These are phyloP conservation scores for Amphicarpaea edgeworthii DNA, from an alignment of 306 rosid genomes.

Conservation along the genomic window DNA sequence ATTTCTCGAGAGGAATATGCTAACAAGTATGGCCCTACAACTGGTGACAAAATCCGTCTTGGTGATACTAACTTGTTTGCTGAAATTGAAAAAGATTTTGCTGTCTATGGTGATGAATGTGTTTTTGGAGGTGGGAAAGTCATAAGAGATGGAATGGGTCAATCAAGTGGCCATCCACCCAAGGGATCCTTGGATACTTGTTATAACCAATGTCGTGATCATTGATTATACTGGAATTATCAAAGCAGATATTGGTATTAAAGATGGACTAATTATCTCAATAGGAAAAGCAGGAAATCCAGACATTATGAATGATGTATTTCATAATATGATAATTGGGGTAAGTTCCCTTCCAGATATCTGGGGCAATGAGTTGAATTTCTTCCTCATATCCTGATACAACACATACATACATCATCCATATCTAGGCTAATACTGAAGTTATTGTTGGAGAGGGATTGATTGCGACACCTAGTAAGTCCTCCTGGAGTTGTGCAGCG, in stretches of 20 bases:
- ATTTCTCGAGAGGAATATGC: slow-evolving; percentile 71
- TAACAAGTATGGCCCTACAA: slow-evolving; percentile 78
- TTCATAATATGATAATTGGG: slow-evolving; percentile 60
- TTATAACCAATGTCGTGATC: slow-evolving; percentile 75
- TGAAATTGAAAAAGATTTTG: slow-evolving; percentile 73
- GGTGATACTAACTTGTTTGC: slow-evolving; percentile 81
- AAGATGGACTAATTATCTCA: slow-evolving; percentile 58
- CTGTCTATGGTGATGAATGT: slow-evolving; percentile 79
- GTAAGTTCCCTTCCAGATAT: slow-evolving; percentile 54
- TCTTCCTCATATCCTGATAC: slow-evolving; percentile 4
- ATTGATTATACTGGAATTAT: slow-evolving; percentile 78
- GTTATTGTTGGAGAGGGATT: slow-evolving; percentile 77
- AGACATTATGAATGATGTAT: slow-evolving; percentile 66
- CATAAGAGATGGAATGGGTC: slow-evolving; percentile 87
- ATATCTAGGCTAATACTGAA: slow-evolving; percentile 71
- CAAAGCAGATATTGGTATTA: slow-evolving; percentile 87
- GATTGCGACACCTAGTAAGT: slow-evolving; percentile 72
- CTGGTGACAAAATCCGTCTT: slow-evolving; percentile 81
- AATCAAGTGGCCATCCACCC: slow-evolving; percentile 57
- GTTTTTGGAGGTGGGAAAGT: slow-evolving; percentile 90
- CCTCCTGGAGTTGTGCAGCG: too few species aligned
- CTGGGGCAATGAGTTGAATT: slow-evolving; percentile 4
- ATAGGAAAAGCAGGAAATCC: slow-evolving; percentile 92
- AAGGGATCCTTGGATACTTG: slow-evolving; percentile 67
- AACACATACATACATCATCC: slow-evolving; percentile 5